Percentiles rank a stretch among this genome's conserved stretches.
Evolutionary conservation across 345 rosid species (phyloP).

Genomic region (Arabidopsis suecica): DNA sequence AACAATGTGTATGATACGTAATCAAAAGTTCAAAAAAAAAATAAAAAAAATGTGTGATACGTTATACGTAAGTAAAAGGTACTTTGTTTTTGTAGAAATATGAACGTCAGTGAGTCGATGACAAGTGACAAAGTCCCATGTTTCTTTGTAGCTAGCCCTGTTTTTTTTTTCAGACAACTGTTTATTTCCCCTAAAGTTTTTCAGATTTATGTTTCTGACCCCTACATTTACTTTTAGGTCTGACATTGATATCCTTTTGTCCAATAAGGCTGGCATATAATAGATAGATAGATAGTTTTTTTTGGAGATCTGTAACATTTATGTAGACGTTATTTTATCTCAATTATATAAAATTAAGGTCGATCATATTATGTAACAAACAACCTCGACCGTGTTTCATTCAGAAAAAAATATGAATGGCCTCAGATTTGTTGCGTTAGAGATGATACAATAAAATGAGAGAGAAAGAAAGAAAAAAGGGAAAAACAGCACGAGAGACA

Average conservation of each 20-base stretch:
- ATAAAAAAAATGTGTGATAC: conserved; percentile 14
- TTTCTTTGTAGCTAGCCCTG: conserved; percentile 35
- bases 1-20: conserved; percentile 28
- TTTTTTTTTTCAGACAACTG: conserved; percentile 12
- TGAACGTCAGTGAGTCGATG: conserved; percentile 37
- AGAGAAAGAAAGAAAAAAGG: not conserved
- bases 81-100: conserved; percentile 9
- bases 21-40: not conserved
- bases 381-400: conserved; percentile 1
- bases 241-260: conserved; percentile 12
- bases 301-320: not conserved
- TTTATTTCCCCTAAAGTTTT: conserved; percentile 24
- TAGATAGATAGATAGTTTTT: conserved; percentile 3
- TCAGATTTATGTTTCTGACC: conserved; percentile 37
- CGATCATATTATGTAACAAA: conserved; percentile 1
- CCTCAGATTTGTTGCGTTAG: not conserved
- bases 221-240: conserved; percentile 28
- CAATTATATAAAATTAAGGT: not conserved
- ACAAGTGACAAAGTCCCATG: conserved; percentile 36
- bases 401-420: not conserved
- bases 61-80: conserved; percentile 19
- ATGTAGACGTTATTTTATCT: conserved; percentile 3
- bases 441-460: not conserved
- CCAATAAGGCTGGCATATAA: not conserved
- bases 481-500: not conserved